Conservation (phyloP, 495 filamentous ascomycete species). For the Aspergillus egyptiacus region DNA sequence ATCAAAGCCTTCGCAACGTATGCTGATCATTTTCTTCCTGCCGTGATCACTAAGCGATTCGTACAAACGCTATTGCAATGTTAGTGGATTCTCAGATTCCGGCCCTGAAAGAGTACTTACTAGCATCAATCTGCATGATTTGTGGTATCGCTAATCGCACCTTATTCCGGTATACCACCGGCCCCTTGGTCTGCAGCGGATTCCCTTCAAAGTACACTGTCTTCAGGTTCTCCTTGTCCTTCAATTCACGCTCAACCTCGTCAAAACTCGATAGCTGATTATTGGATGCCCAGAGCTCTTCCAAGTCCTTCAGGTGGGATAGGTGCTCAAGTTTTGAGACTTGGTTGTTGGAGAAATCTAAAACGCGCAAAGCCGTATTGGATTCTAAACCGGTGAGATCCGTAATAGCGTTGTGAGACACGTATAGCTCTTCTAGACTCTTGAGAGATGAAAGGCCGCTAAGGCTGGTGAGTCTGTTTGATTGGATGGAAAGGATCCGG, state of each 20-base stretch:
- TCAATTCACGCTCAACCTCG: conserved; percentile 76
- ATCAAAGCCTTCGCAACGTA: neutral
- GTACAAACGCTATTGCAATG: conserved; percentile 27
- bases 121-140: conserved; percentile 91
- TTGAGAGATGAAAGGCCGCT: conserved; percentile 63
- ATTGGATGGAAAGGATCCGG: conserved; percentile 90
- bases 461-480: conserved; percentile 83
- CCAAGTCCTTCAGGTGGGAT: conserved; percentile 60
- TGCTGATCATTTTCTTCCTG: neutral
- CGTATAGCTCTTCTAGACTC: conserved; percentile 91
- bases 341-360: conserved; percentile 90
- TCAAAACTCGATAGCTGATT: conserved; percentile 72
- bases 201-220: conserved; percentile 99
- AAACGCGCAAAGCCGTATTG: conserved; percentile 62
- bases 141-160: conserved; percentile 80
- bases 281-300: conserved; percentile 93
- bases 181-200: conserved; percentile 70
- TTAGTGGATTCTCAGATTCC: neutral
- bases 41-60: conserved; percentile 14
- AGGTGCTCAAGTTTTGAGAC: conserved; percentile 69
- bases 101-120: conserved; percentile 52
- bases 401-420: conserved; percentile 93
- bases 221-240: conserved; percentile 68
- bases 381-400: conserved; percentile 67
- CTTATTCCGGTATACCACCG: conserved; percentile 87